Base-by-base conservation (phyloP, 2,329 filamentous ascomycete species). In the Escovopsis weberi region DNA sequence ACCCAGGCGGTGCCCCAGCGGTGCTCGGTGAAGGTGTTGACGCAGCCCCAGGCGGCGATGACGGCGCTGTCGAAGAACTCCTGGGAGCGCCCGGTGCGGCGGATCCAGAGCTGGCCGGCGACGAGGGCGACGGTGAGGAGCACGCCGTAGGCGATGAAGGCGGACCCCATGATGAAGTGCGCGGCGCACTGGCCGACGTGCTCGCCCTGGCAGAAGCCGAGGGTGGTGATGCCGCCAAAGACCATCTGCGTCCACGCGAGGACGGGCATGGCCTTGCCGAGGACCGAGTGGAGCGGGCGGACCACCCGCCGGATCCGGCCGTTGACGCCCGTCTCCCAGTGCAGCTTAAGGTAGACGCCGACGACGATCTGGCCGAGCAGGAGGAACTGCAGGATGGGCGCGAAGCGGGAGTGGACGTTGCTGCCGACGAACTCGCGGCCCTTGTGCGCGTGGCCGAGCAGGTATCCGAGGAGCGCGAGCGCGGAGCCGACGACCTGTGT, bases 21-120 rank as follows among this genome's bases (percentile, higher is more conserved):
- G 59, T 98, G 91, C 62, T 96, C 91, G 15, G 91, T 98, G 53
- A 98, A 96, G 8, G 91, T 96, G 62, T 96, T 98, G 63, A 98
- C 81, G 57, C 86, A 93, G 32, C 89, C 91, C 91, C 91, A 98
- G 1, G 82, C 80, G 1, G 88, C 85, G 56, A 98, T 96, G 51
- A 95, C 74, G 40, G 82, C 64, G 47, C 83, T 91, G 62, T 98
- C 91, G 61, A 91, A 96, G 67, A 98, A 98, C 61, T 98, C 91
- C 60, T 96, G 91, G 43, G 85, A 93, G 42, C 86, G 78, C 15
- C 87, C 87, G 4, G 80, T 84, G 39, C 81, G 75, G 50, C 77
- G 78, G 44, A 98, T 66, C 86, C 87, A 95, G 30, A 78, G 65
- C 62, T 96, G 91, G 12, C 91, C 91, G 35, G 91, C 86, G 7